phyloP scores from a whole-genome alignment of 1,284 basidiomycete genomes.

The Inonotus obliquus region DNA sequence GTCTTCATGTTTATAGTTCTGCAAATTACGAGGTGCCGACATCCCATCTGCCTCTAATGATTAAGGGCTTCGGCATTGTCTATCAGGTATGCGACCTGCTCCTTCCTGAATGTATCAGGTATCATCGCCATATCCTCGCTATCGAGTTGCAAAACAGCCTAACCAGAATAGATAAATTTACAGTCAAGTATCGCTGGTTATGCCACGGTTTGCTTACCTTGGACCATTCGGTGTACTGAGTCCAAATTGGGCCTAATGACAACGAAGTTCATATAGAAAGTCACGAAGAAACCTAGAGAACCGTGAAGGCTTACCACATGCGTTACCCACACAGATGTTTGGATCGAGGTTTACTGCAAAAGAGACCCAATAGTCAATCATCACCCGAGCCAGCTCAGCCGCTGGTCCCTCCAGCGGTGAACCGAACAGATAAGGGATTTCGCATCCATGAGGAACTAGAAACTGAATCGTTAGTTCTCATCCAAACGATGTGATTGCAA shows the following conservation, averaged over 20 bases:
- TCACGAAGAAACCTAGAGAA: neutral
- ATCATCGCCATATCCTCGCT: conserved; percentile 33
- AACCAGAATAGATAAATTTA: conserved; percentile 20
- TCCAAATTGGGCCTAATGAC: conserved; percentile 34
- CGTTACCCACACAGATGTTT: conserved; percentile 41
- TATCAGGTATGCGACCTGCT: conserved; percentile 34
- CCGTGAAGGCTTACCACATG: conserved; percentile 8
- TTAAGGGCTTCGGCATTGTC: conserved; percentile 22
- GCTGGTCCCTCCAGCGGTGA: conserved; percentile 24
- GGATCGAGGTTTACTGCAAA: conserved; percentile 44
- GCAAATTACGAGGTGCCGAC: too few species aligned
- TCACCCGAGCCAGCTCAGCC: conserved; percentile 31
- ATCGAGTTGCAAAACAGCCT: conserved; percentile 34
- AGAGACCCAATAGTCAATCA: conserved; percentile 51
- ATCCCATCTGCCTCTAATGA: neutral
- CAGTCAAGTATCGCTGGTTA: neutral
- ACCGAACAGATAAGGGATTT: conserved; percentile 39
- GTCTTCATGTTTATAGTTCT: too few species aligned
- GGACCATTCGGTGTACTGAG: conserved; percentile 25
- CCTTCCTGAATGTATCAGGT: conserved; percentile 33
- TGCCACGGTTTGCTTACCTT: conserved; percentile 25
- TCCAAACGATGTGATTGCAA: neutral
- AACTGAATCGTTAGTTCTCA: neutral
- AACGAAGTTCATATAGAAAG: neutral
- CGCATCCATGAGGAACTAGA: conserved; percentile 36